phyloP scores from a whole-genome alignment of 78 protist genomes.

The Protostelium mycophagum region DNA sequence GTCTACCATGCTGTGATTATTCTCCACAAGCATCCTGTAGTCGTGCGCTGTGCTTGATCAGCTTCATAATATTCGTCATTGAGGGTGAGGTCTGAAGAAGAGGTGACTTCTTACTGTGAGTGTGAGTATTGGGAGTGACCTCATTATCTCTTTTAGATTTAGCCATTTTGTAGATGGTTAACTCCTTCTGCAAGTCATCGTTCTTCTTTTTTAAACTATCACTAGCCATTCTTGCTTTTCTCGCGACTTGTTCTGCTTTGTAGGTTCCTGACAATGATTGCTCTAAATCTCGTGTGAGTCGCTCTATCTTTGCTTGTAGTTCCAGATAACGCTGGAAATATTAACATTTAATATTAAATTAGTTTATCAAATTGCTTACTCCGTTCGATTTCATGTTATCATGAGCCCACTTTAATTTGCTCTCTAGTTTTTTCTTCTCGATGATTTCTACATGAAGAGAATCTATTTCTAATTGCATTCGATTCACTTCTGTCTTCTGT shows the following conservation, averaged over 20 bases:
- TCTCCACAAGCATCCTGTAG: background rate
- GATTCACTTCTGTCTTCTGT: background rate
- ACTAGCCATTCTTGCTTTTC: background rate
- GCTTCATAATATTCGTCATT: too few relatives aligned
- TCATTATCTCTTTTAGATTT: background rate
- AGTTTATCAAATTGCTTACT: background rate
- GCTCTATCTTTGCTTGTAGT: background rate
- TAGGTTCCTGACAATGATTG: background rate
- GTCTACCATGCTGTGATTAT: background rate
- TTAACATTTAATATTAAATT: too few relatives aligned
- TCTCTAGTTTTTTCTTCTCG: background rate
- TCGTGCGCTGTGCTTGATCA: background rate
- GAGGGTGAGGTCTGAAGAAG: too few relatives aligned
- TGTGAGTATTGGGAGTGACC: too few relatives aligned
- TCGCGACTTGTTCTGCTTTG: background rate
- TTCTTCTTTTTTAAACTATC: background rate
- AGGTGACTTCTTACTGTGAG: too few relatives aligned
- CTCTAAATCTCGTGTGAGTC: background rate
- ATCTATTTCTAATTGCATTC: background rate
- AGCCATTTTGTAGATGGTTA: background rate
- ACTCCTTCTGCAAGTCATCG: background rate
- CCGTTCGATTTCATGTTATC: background rate
- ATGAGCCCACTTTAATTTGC: background rate
- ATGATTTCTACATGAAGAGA: background rate
- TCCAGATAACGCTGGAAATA: background rate